Evolutionary conservation across 345 rosid species (phyloP).

Genomic region (Acer campestre): DNA sequence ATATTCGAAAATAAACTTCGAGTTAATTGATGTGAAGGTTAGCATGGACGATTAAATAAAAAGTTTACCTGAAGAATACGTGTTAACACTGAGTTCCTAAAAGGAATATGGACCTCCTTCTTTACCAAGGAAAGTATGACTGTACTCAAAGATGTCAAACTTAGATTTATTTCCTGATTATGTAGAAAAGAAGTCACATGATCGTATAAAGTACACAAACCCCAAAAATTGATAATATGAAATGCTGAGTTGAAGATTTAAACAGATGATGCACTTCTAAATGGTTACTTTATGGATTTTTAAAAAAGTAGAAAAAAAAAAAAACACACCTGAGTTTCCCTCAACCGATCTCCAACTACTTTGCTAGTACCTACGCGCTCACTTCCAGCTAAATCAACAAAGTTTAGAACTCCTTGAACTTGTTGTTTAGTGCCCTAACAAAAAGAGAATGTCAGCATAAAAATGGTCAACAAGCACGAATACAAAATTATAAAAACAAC

Average conservation of each 20-base stretch:
- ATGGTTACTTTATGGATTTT: background rate
- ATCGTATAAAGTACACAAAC: too few species aligned
- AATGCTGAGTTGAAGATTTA: too few species aligned
- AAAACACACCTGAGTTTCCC: constrained; percentile 82
- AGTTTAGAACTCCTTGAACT: constrained; percentile 88
- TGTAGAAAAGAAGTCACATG: constrained; percentile 8
- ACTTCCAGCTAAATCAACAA: constrained; percentile 96
- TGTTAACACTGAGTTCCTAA: constrained; percentile 87
- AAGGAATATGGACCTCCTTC: constrained; percentile 97
- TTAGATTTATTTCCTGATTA: constrained; percentile 85
- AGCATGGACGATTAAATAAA: too few species aligned
- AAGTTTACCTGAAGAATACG: constrained; percentile 81
- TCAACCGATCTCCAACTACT: constrained; percentile 86
- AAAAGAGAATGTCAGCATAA: constrained; percentile 21
- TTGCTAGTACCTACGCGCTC: constrained; percentile 95
- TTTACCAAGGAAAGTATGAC: constrained; percentile 90
- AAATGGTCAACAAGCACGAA: background rate
- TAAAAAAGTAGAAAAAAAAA: too few species aligned
- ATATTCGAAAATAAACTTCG: background rate
- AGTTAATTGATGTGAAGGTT: too few species aligned
- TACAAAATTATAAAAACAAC: too few species aligned
- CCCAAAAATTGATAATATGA: too few species aligned
- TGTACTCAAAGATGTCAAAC: constrained; percentile 75
- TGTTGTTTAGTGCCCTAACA: constrained; percentile 84
- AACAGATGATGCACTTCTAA: too few species aligned